A percentile compares a stretch with the other conserved stretches of the same genome.
Conservation (phyloP, 352 stramenopile genomes). For the Pythium apleroticum region DNA sequence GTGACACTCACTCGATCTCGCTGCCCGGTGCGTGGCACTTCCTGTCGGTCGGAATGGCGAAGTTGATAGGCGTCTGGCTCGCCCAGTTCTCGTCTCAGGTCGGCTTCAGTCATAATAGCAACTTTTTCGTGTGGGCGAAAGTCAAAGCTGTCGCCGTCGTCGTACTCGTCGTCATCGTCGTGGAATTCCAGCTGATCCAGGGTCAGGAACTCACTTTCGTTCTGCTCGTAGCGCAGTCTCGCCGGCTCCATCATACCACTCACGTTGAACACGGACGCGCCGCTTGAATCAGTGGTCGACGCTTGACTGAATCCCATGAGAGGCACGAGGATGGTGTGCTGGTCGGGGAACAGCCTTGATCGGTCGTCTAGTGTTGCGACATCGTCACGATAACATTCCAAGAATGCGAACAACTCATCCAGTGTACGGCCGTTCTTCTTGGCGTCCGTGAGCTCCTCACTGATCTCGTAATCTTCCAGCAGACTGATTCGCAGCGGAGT, state of each 20-base stretch:
- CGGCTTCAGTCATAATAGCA: neutral
- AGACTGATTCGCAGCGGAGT: slow-evolving; percentile 21
- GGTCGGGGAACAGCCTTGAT: slow-evolving; percentile 32
- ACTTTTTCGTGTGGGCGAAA: neutral
- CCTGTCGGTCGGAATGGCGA: neutral
- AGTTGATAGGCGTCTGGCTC: neutral
- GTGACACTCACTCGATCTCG: neutral
- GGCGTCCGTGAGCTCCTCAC: neutral
- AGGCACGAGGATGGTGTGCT: slow-evolving; percentile 35
- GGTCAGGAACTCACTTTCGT: slow-evolving; percentile 24
- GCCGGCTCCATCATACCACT: slow-evolving; percentile 4
- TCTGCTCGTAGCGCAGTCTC: neutral
- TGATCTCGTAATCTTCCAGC: neutral
- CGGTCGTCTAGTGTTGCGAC: slow-evolving; percentile 28
- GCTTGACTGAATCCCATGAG: slow-evolving; percentile 30
- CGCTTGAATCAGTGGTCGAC: slow-evolving; percentile 12
- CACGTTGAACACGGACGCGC: slow-evolving; percentile 21
- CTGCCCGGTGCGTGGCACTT: neutral
- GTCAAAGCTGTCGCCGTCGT: slow-evolving; percentile 6
- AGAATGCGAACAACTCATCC: slow-evolving; percentile 34
- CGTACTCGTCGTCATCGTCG: slow-evolving; percentile 5
- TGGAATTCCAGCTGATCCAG: slow-evolving; percentile 30
- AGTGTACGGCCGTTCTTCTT: slow-evolving; percentile 17
- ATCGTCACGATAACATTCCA: slow-evolving; percentile 34
- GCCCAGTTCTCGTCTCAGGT: neutral